A percentile compares a stretch with the other conserved stretches of the same genome.
These are phyloP conservation scores for Eruca vesicaria DNA, from an alignment of 441 rosid species.

Conservation along the genomic window DNA sequence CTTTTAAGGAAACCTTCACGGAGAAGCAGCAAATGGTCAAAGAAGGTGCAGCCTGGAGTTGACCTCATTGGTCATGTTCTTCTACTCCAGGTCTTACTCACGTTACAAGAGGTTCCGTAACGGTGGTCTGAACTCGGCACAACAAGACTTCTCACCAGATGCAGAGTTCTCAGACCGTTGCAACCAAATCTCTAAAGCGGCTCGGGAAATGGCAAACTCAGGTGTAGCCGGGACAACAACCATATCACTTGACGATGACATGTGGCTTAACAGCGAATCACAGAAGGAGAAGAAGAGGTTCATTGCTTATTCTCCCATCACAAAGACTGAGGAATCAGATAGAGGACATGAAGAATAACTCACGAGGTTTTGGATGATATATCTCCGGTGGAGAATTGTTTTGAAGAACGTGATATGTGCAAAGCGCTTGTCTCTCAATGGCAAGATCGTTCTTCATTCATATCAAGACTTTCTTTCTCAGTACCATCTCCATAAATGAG, in stretches of 20 bases:
- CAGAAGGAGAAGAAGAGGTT: conserved; percentile 23
- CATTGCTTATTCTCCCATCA: conserved; percentile 24
- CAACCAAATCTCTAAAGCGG: conserved; percentile 55
- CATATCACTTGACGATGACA: conserved; percentile 25
- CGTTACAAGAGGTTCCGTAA: conserved; percentile 51
- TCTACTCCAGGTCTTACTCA: conserved; percentile 62
- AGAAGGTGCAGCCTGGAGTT: conserved; percentile 41
- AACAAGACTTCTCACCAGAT: conserved; percentile 49
- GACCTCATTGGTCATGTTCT: conserved; percentile 71
- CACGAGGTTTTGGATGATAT: conserved; percentile 22
- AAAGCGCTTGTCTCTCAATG: conserved; percentile 21
- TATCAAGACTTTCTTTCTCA: conserved; percentile 32
- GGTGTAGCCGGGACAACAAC: conserved; percentile 24
- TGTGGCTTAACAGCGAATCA: conserved; percentile 15
- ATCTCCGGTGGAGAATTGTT: conserved; percentile 28
- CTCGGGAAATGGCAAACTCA: conserved; percentile 41
- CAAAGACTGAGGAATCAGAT: conserved; percentile 13
- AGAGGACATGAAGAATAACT: conserved; percentile 14
- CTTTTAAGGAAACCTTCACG: conserved; percentile 57
- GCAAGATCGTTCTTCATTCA: conserved; percentile 24
- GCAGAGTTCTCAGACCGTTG: conserved; percentile 43
- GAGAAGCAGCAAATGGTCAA: conserved; percentile 63
- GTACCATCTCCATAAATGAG: conserved; percentile 15
- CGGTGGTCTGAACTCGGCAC: conserved; percentile 49
- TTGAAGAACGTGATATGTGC: conserved; percentile 13